phyloP scores from a whole-genome alignment of 2,329 filamentous ascomycete species.

The Verticillium nubilum region DNA sequence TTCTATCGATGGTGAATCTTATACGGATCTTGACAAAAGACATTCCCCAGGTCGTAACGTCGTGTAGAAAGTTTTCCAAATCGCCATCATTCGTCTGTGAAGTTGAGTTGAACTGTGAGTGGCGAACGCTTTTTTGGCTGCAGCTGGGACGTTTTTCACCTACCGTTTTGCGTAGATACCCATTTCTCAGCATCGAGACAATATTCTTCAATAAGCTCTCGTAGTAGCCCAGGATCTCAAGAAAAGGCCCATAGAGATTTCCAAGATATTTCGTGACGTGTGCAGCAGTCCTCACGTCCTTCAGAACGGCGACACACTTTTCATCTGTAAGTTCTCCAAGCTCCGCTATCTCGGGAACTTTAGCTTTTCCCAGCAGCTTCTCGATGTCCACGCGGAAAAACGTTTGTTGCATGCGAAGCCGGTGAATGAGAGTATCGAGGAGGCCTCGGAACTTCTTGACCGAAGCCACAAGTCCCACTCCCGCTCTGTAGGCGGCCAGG shows the following conservation, averaged over 20 bases:
- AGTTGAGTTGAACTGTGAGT: no score
- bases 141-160: no score
- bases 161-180: background rate
- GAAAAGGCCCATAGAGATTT: background rate
- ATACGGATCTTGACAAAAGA: background rate
- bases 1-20: background rate
- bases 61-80: background rate
- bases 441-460: background rate
- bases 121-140: no score
- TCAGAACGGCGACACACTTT: background rate
- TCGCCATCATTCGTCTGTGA: background rate
- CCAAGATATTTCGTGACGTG: background rate
- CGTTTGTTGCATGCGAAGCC: background rate
- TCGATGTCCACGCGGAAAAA: background rate
- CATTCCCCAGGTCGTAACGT: background rate
- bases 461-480: background rate
- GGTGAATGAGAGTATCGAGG: background rate
- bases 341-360: background rate
- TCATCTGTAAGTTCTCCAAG: background rate
- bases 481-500: background rate
- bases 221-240: background rate
- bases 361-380: background rate
- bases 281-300: background rate
- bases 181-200: background rate
- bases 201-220: background rate